Conservation (phyloP, 129 eudicot genomes). For the Lactuca sativa region DNA sequence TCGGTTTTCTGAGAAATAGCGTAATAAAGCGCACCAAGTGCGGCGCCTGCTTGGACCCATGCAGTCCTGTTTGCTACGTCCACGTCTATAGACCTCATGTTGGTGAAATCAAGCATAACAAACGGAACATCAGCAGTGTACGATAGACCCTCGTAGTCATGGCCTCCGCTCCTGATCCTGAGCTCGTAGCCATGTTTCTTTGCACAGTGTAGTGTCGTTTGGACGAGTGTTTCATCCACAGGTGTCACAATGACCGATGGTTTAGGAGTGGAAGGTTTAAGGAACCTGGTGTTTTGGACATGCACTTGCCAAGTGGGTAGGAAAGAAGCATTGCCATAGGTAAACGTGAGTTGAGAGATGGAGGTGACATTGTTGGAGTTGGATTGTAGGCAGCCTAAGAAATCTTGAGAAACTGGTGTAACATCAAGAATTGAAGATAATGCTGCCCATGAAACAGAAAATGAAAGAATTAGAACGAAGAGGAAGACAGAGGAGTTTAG, state of each 20-base stretch:
- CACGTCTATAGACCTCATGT: too few relatives aligned
- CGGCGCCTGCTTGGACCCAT: too few relatives aligned
- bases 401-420: neutral
- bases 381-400: conserved; percentile 14
- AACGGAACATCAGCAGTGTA: too few relatives aligned
- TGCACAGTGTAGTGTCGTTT: conserved; percentile 13
- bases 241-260: conserved; percentile 29
- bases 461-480: neutral
- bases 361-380: neutral
- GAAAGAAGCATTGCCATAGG: conserved; percentile 10
- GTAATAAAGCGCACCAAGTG: too few relatives aligned
- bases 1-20: too few relatives aligned
- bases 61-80: too few relatives aligned
- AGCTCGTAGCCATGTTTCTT: neutral
- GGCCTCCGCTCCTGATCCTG: conserved; percentile 16
- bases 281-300: too few relatives aligned
- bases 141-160: too few relatives aligned
- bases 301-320: neutral
- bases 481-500: neutral
- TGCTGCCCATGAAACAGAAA: conserved; percentile 1
- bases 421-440: conserved; percentile 7
- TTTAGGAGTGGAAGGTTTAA: neutral
- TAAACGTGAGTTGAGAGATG: neutral
- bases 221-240: conserved; percentile 16
- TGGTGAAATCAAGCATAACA: too few relatives aligned